These are phyloP conservation scores for Penicillium mononematosum DNA, from an alignment of 495 filamentous ascomycete genomes.

Conservation along the genomic window DNA sequence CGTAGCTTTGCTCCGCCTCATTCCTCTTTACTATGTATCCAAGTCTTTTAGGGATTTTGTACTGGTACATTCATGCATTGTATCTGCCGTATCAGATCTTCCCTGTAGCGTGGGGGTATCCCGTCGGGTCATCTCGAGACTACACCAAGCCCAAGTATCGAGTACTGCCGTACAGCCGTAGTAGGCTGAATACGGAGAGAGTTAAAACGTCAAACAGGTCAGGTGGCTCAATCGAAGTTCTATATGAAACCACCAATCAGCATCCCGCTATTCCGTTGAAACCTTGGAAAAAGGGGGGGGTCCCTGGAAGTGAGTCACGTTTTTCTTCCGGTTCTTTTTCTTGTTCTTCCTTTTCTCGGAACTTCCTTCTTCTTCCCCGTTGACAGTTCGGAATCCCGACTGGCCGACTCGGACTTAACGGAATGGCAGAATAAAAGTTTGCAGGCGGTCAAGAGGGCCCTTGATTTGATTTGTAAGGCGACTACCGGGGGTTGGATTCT, in stretches of 20 bases:
- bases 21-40: conserved; percentile 3
- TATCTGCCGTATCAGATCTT: conserved; percentile 2
- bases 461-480: background rate
- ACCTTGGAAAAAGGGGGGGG: conserved; percentile 3
- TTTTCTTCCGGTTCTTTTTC: conserved; percentile 29
- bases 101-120: background rate
- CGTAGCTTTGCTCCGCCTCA: background rate
- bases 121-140: background rate
- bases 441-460: background rate
- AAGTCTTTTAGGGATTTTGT: background rate
- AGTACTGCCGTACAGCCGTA: conserved; percentile 2
- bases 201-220: conserved; percentile 9
- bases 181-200: background rate
- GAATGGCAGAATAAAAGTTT: background rate
- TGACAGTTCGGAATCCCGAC: conserved; percentile 18
- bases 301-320: conserved; percentile 23
- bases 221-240: conserved; percentile 14
- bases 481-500: background rate
- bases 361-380: conserved; percentile 17
- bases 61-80: background rate
- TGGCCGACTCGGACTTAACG: conserved; percentile 24
- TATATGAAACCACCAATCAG: conserved; percentile 14
- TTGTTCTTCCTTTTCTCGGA: conserved; percentile 19
- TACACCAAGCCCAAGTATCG: conserved; percentile 1
- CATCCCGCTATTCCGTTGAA: background rate